Evolutionary conservation across 108 stramenopile genomes (phyloP).

Genomic region (Fistulifera solaris): DNA sequence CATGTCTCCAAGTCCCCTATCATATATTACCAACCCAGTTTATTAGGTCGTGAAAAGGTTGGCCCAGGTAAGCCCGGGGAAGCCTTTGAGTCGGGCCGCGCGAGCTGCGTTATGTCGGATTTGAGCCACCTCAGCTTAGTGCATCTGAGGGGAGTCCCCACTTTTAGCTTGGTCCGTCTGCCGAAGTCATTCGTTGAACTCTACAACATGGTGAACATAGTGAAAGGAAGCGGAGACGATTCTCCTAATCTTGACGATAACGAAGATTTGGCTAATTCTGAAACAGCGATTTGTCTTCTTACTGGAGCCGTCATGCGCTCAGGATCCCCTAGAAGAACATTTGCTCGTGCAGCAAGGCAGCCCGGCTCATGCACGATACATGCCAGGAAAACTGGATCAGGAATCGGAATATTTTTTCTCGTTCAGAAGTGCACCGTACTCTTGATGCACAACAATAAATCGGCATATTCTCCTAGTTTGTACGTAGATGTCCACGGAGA

Average conservation of each 20-base stretch:
- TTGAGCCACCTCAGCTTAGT: constrained; percentile 73
- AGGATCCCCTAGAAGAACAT: constrained; percentile 43
- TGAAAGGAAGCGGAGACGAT: constrained; percentile 56
- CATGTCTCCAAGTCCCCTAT: constrained; percentile 65
- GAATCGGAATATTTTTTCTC: constrained; percentile 86
- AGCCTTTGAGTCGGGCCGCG: constrained; percentile 50
- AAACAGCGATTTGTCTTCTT: constrained; percentile 85
- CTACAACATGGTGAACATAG: constrained; percentile 71
- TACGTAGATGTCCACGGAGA: constrained; percentile 92
- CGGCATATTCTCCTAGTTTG: constrained; percentile 82
- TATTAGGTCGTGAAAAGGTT: constrained; percentile 42
- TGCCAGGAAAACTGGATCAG: constrained; percentile 73
- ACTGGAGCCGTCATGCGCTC: constrained; percentile 83
- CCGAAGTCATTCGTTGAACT: constrained; percentile 85
- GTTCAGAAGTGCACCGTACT: constrained; percentile 88
- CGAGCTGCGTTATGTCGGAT: constrained; percentile 65
- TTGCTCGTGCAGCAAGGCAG: constrained; percentile 25
- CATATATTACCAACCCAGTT: constrained; percentile 70
- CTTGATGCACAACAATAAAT: constrained; percentile 88
- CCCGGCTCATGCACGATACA: constrained; percentile 83
- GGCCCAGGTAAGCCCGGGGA: constrained; percentile 66
- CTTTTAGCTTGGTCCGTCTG: constrained; percentile 67
- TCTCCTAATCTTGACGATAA: constrained; percentile 44
- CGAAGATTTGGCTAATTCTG: constrained; percentile 53
- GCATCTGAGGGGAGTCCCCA: constrained; percentile 42